Percentiles rank a stretch among this genome's conserved stretches.
phyloP scores from a whole-genome alignment of 306 rosid genomes.

The Cucurbita moschata region DNA sequence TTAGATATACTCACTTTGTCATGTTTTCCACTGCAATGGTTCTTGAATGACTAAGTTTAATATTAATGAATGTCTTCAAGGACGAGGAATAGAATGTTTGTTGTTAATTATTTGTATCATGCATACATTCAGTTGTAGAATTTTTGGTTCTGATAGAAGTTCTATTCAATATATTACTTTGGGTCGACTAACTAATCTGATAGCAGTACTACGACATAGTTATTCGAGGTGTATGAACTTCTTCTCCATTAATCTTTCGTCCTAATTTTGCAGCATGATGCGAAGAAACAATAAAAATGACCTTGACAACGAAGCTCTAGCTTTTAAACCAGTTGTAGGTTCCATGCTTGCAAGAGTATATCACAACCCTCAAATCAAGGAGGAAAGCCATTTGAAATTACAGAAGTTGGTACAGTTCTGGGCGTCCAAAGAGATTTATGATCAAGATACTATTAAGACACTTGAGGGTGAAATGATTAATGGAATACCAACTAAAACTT shows the following conservation, averaged over 20 bases:
- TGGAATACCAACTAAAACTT: slow-evolving; percentile 48
- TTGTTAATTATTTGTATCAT: neutral
- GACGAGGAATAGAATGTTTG: neutral
- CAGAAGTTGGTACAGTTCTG: slow-evolving; percentile 89
- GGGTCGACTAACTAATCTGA: neutral
- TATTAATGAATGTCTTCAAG: neutral
- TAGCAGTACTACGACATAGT: neutral
- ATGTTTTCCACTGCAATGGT: neutral
- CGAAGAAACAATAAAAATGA: slow-evolving; percentile 40
- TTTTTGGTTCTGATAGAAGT: neutral
- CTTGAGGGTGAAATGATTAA: slow-evolving; percentile 70
- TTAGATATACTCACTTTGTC: neutral
- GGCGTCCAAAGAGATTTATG: slow-evolving; percentile 70
- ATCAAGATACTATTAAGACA: slow-evolving; percentile 55
- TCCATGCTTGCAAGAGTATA: slow-evolving; percentile 87
- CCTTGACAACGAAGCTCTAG: slow-evolving; percentile 77
- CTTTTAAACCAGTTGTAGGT: slow-evolving; percentile 74
- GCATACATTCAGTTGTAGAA: neutral
- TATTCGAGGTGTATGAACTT: neutral
- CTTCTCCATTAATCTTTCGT: neutral
- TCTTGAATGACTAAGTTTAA: neutral
- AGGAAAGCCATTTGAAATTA: slow-evolving; percentile 69
- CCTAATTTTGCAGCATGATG: slow-evolving; percentile 34
- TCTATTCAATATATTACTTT: neutral
- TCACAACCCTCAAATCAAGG: slow-evolving; percentile 82